Percentiles rank a stretch among this genome's conserved stretches.
Evolutionary conservation across 257 asterid genomes (phyloP).

Genomic region (Eustoma russellianum): DNA sequence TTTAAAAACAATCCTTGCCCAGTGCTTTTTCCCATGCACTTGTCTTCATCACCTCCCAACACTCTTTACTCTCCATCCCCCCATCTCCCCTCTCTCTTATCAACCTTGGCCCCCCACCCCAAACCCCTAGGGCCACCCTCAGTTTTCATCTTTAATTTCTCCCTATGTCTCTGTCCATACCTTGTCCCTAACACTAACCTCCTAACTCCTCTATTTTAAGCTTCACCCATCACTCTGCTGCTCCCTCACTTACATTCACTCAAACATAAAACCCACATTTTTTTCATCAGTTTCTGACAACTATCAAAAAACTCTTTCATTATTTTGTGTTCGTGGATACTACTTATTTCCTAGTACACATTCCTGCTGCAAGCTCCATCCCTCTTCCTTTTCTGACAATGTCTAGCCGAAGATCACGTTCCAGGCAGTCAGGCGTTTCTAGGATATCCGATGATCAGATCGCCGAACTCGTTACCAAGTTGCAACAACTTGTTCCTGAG

Average conservation of each 20-base stretch:
- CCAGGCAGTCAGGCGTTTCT: constrained; percentile 59
- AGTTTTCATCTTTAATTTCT: too few relatives aligned
- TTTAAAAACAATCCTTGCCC: constrained; percentile 46
- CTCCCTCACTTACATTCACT: neutral
- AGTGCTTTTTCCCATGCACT: constrained; percentile 62
- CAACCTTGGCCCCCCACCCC: too few relatives aligned
- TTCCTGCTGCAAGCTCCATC: neutral
- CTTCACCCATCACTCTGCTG: constrained; percentile 1
- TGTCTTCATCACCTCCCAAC: constrained; percentile 40
- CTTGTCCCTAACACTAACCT: constrained; percentile 20
- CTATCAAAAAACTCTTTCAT: too few relatives aligned
- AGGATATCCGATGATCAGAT: constrained; percentile 83
- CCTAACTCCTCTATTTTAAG: constrained; percentile 19
- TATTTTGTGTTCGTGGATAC: too few relatives aligned
- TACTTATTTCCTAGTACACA: neutral
- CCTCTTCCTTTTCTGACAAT: constrained; percentile 21
- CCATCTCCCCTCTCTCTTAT: too few relatives aligned
- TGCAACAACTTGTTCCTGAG: constrained; percentile 88
- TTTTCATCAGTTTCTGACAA: constrained; percentile 8
- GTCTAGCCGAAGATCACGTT: constrained; percentile 92
- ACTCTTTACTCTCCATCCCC: neutral
- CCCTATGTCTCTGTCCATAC: constrained; percentile 17
- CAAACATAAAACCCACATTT: neutral
- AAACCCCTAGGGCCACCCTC: too few relatives aligned
- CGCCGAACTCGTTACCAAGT: constrained; percentile 66